Conservation (phyloP, 2,329 filamentous ascomycete genomes). For the Bipolaris sorokiniana region DNA sequence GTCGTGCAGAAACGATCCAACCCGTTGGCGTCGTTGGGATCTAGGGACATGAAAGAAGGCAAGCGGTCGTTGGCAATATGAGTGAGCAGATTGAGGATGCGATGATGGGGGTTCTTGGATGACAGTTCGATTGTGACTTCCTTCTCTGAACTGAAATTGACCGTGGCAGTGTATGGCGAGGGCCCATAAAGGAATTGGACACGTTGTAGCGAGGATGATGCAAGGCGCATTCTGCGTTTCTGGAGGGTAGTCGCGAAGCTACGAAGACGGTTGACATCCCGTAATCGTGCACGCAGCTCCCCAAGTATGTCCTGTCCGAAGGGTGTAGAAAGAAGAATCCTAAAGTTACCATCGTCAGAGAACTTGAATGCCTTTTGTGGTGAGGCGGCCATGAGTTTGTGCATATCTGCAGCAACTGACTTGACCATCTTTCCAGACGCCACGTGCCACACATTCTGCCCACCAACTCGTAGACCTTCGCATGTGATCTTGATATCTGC, state of each 20-base stretch:
- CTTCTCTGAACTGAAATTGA: constrained; percentile 60
- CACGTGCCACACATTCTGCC: constrained; percentile 49
- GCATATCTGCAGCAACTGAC: constrained; percentile 43
- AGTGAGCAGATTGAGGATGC: constrained; percentile 65
- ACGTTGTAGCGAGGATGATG: constrained; percentile 61
- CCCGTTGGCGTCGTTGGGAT: constrained; percentile 57
- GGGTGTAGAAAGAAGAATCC: constrained; percentile 63
- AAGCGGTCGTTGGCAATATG: constrained; percentile 63
- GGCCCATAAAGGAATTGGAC: constrained; percentile 72
- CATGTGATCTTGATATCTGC: constrained; percentile 38
- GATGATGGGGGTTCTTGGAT: constrained; percentile 69
- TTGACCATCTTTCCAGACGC: constrained; percentile 49
- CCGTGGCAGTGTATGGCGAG: constrained; percentile 58
- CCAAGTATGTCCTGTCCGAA: constrained; percentile 66
- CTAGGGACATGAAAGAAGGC: constrained; percentile 62
- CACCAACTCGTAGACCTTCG: constrained; percentile 37
- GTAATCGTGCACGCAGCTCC: constrained; percentile 65
- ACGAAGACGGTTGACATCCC: constrained; percentile 73
- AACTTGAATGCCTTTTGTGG: constrained; percentile 69
- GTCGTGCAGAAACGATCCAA: constrained; percentile 64
- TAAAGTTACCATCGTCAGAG: constrained; percentile 66
- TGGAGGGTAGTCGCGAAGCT: constrained; percentile 70
- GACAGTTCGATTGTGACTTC: constrained; percentile 66
- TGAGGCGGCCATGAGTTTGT: constrained; percentile 48
- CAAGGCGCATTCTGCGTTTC: constrained; percentile 63